A percentile compares a stretch with the other conserved stretches of the same genome.
Evolutionary conservation across 768 basidiomycete species (phyloP).

Genomic region (Lactarius vividus): DNA sequence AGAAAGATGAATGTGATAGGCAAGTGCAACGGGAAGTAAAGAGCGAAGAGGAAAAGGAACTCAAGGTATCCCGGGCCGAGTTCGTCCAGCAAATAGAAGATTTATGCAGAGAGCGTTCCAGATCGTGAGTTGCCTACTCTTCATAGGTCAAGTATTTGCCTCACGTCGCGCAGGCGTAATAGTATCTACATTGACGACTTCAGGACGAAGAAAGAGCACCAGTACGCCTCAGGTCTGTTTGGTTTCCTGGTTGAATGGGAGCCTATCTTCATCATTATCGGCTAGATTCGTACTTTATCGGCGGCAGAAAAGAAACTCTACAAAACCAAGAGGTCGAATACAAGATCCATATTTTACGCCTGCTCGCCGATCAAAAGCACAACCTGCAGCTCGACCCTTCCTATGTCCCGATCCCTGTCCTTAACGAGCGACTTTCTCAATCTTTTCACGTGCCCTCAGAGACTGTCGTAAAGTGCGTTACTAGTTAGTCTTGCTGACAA

Average conservation of each 20-base stretch:
- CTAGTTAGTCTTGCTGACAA: too few relatives aligned
- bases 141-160: neutral
- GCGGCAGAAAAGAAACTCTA: constrained; percentile 8
- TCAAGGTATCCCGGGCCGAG: neutral
- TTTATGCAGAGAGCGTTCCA: constrained; percentile 6
- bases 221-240: constrained; percentile 11
- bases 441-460: constrained; percentile 17
- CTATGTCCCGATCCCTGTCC: constrained; percentile 18
- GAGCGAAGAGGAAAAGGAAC: neutral
- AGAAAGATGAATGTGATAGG: constrained; percentile 15
- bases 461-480: constrained; percentile 9
- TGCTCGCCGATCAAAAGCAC: constrained; percentile 19
- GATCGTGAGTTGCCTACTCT: constrained; percentile 5
- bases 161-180: constrained; percentile 1
- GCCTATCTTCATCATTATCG: neutral
- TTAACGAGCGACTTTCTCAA: constrained; percentile 13
- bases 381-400: constrained; percentile 22
- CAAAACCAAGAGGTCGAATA: constrained; percentile 24
- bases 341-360: constrained; percentile 6
- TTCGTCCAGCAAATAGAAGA: constrained; percentile 16
- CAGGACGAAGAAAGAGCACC: constrained; percentile 8
- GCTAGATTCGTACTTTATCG: constrained; percentile 15
- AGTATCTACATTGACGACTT: constrained; percentile 10
- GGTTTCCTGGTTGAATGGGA: neutral
- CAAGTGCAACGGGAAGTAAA: constrained; percentile 12